A percentile compares a stretch with the other conserved stretches of the same genome.
phyloP scores from a whole-genome alignment of 1,139 yeast species.

The Zygoascus sp. region DNA sequence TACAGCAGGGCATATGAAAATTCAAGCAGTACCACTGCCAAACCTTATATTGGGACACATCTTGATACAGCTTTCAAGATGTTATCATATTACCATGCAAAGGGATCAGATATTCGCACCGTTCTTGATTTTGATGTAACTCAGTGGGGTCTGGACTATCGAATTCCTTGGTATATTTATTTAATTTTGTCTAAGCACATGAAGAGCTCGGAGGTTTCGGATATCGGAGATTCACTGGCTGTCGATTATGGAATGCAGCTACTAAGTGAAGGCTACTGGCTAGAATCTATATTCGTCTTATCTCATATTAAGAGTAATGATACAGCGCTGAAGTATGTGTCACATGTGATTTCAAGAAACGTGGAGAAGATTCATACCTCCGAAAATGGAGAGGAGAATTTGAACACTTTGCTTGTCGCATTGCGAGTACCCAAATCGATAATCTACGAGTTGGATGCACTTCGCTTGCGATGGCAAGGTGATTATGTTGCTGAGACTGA shows the following conservation, averaged over 20 bases:
- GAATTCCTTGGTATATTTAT: slow-evolving; percentile 54
- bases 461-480: slow-evolving; percentile 39
- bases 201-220: slow-evolving; percentile 15
- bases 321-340: slow-evolving; percentile 40
- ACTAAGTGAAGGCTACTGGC: slow-evolving; percentile 45
- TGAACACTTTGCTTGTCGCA: slow-evolving; percentile 43
- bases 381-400: slow-evolving; percentile 40
- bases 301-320: slow-evolving; percentile 49
- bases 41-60: slow-evolving; percentile 16
- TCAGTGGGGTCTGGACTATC: slow-evolving; percentile 30
- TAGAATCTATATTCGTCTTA: slow-evolving; percentile 58
- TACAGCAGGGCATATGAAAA: slow-evolving; percentile 20
- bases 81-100: slow-evolving; percentile 40
- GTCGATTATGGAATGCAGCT: slow-evolving; percentile 52
- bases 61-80: slow-evolving; percentile 37
- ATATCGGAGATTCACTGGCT: slow-evolving; percentile 46
- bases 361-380: slow-evolving; percentile 39
- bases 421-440: slow-evolving; percentile 29
- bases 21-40: slow-evolving; percentile 11
- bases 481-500: slow-evolving; percentile 58
- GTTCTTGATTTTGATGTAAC: slow-evolving; percentile 22
- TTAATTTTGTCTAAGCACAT: slow-evolving; percentile 39
- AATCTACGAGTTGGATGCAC: slow-evolving; percentile 32
- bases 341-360: slow-evolving; percentile 46
- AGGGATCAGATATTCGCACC: slow-evolving; percentile 18